Conservation (phyloP, 1,284 basidiomycete genomes). For the Chalciporus sp. region DNA sequence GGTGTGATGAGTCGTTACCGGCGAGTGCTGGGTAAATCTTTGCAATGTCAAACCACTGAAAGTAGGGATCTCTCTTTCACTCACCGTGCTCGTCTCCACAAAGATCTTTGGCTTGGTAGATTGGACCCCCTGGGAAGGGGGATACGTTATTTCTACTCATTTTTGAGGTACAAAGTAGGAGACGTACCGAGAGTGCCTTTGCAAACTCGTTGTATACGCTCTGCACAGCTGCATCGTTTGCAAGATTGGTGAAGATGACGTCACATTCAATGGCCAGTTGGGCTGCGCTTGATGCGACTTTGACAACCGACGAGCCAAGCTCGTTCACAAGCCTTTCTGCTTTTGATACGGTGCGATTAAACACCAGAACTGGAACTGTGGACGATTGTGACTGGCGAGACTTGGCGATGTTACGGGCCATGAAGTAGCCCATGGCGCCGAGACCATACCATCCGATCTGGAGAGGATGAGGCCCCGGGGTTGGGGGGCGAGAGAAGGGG, state of each 20-base stretch:
- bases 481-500: slow-evolving; percentile 63
- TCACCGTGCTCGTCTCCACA: slow-evolving; percentile 79
- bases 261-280: slow-evolving; percentile 72
- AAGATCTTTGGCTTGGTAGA: slow-evolving; percentile 66
- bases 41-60: slow-evolving; percentile 10
- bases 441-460: slow-evolving; percentile 68
- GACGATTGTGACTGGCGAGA: slow-evolving; percentile 42
- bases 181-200: slow-evolving; percentile 49
- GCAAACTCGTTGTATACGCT: slow-evolving; percentile 67
- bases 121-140: slow-evolving; percentile 38
- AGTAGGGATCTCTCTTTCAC: slow-evolving; percentile 25
- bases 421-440: slow-evolving; percentile 70
- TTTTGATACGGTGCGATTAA: slow-evolving; percentile 68
- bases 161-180: not conserved
- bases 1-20: slow-evolving; percentile 41
- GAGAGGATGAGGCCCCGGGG: slow-evolving; percentile 42
- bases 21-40: slow-evolving; percentile 74
- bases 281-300: slow-evolving; percentile 54
- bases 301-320: slow-evolving; percentile 48
- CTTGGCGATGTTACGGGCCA: slow-evolving; percentile 76
- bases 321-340: slow-evolving; percentile 57
- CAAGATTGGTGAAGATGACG: slow-evolving; percentile 78
- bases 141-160: slow-evolving; percentile 8
- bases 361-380: slow-evolving; percentile 57
- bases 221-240: slow-evolving; percentile 74